Evolutionary conservation across 2,329 filamentous ascomycete genomes (phyloP).

Genomic region (Trichoderma sp.): DNA sequence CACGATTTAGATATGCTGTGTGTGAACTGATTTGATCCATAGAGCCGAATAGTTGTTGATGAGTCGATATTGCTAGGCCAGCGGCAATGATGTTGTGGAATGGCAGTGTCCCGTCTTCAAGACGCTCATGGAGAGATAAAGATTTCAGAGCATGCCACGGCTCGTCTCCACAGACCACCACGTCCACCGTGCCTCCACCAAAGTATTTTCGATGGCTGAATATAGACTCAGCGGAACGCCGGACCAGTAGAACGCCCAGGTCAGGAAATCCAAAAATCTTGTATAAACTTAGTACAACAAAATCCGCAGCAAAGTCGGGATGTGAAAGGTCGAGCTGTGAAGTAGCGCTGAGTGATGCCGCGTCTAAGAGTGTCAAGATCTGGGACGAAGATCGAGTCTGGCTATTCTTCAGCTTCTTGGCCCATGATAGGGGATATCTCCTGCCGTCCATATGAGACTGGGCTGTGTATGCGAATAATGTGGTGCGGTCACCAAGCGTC

Average conservation of each 20-base stretch:
- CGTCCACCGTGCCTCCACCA: constrained; percentile 91
- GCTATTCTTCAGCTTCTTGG: constrained; percentile 48
- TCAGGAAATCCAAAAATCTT: constrained; percentile 99
- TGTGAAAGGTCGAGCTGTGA: constrained; percentile 73
- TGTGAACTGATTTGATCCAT: constrained; percentile 74
- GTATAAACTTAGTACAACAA: constrained; percentile 85
- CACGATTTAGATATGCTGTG: constrained; percentile 65
- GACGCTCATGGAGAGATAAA: constrained; percentile 71
- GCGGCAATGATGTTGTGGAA: constrained; percentile 89
- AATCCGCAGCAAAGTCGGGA: constrained; percentile 70
- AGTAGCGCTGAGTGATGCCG: constrained; percentile 79
- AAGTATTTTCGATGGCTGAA: constrained; percentile 79
- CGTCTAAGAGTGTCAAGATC: constrained; percentile 77
- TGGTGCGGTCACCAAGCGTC: constrained; percentile 34
- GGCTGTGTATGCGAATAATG: constrained; percentile 78
- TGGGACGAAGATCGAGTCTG: constrained; percentile 32
- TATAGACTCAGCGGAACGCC: constrained; percentile 66
- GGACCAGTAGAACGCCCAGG: constrained; percentile 81
- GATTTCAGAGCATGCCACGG: constrained; percentile 82
- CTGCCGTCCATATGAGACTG: constrained; percentile 93
- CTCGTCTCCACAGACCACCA: constrained; percentile 77
- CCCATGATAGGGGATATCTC: constrained; percentile 74
- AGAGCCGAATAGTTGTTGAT: constrained; percentile 69
- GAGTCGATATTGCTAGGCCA: constrained; percentile 71
- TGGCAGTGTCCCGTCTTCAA: constrained; percentile 91